Conservation (phyloP, 495 filamentous ascomycete species). For the Cetradonia linearis region DNA sequence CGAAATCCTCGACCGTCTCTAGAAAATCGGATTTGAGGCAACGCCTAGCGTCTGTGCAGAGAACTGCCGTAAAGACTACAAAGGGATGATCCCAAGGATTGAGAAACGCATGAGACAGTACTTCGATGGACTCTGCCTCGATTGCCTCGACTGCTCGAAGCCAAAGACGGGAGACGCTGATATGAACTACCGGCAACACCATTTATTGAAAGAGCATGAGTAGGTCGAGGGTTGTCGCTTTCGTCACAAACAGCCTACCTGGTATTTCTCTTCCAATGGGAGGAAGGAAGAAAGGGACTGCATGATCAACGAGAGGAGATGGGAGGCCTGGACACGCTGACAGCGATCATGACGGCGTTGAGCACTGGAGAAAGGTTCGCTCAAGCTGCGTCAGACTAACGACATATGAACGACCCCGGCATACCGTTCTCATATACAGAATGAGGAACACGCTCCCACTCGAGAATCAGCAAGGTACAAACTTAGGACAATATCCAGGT, state of each 20-base stretch:
- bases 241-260: conserved; percentile 22
- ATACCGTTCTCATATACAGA: neutral
- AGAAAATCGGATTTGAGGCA: conserved; percentile 10
- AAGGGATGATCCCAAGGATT: neutral
- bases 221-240: conserved; percentile 21
- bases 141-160: conserved; percentile 26
- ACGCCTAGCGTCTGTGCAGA: neutral
- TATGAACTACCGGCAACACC: conserved; percentile 24
- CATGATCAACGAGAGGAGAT: neutral
- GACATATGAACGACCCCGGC: neutral
- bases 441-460: too few species aligned
- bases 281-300: conserved; percentile 19
- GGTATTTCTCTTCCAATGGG: conserved; percentile 26
- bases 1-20: conserved; percentile 8
- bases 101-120: conserved; percentile 1
- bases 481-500: neutral
- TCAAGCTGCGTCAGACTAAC: neutral
- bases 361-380: neutral
- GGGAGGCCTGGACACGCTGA: neutral
- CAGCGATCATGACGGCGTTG: neutral
- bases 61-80: conserved; percentile 12
- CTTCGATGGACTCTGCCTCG: conserved; percentile 28
- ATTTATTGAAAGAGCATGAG: conserved; percentile 12
- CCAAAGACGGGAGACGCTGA: conserved; percentile 20
- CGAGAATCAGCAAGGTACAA: too few species aligned